Base-by-base conservation (phyloP, 164 flowering plant species). In the Taxillus chinensis region DNA sequence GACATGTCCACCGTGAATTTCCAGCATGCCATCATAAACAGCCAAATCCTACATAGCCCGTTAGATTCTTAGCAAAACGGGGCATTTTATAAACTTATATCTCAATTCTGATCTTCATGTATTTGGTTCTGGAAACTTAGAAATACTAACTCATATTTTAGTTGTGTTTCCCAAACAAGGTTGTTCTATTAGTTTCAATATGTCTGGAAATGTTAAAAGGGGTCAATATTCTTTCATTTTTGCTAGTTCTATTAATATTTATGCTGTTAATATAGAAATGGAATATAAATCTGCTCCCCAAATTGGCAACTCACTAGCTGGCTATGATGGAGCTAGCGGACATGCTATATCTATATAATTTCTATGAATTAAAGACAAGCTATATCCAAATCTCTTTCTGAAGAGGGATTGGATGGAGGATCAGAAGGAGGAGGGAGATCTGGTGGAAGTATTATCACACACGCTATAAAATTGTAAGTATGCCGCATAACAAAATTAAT, bases 401-500 rank as follows among this genome's bases (percentile, higher is more conserved):
- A 89, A 39, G 95, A 86, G 70, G 98, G 98, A 60, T 96, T 95
- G 41, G 81, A 84, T 65, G 96, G 96, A 64, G 90, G 90, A 46
- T 49, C 56, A 3, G 64, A 71, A 62, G 89, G 90, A 9, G 98
- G 98, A 67, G 98, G 98, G 4, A 96, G 98, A 10, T 92, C 98
- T 65, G 98, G 98, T 49, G 98, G 98, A 66, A 92, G 98, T 73
- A 83, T 92, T 64, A 70, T 74, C 45, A 61, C 87, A 39, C 64
- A 61, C 41, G 78, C 96, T 61, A 27, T 73, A 64, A 92, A 86
- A 72, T 77, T 92, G 98, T 92, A 72, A 86, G 92, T 86, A 52
- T 38, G 9, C 57, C 43, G 15, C 41, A 41, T 38, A 27, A 52
- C 45, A 41, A 10, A 42, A 27, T 63, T 27, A n/a, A n/a, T n/a